phyloP scores from a whole-genome alignment of 169 alveolate genomes.

The Cryptosporidium meleagridis region DNA sequence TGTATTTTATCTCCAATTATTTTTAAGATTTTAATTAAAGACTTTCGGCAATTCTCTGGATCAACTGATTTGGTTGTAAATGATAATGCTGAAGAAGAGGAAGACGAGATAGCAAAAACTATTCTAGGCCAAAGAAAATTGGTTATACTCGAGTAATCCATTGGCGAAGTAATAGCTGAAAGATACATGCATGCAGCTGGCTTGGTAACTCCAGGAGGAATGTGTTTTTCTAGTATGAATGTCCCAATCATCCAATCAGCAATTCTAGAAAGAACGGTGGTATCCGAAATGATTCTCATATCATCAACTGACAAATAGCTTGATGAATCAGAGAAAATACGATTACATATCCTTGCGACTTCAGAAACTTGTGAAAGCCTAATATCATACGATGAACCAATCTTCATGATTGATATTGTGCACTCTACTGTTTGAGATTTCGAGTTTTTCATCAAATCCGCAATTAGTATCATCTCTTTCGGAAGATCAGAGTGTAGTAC shows the following conservation, averaged over 20 bases:
- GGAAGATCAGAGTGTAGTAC: constrained; percentile 70
- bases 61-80: constrained; percentile 62
- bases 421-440: constrained; percentile 63
- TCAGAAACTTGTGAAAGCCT: constrained; percentile 59
- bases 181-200: constrained; percentile 72
- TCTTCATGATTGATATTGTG: constrained; percentile 58
- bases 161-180: constrained; percentile 61
- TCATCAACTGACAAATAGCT: constrained; percentile 61
- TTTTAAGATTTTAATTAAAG: constrained; percentile 32
- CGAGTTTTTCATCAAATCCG: constrained; percentile 21
- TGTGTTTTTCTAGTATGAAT: constrained; percentile 62
- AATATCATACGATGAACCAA: constrained; percentile 56
- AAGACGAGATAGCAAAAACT: constrained; percentile 59
- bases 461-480: constrained; percentile 36
- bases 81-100: constrained; percentile 64
- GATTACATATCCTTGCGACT: constrained; percentile 50
- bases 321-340: constrained; percentile 30
- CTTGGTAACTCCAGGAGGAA: constrained; percentile 73
- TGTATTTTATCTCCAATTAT: constrained; percentile 54
- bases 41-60: constrained; percentile 70
- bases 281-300: constrained; percentile 55
- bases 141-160: constrained; percentile 54
- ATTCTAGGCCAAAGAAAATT: constrained; percentile 65
- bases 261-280: constrained; percentile 55
- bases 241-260: constrained; percentile 74